These are phyloP conservation scores for Curvularia sp. DNA, from an alignment of 2,329 filamentous ascomycete genomes.

Conservation along the genomic window DNA sequence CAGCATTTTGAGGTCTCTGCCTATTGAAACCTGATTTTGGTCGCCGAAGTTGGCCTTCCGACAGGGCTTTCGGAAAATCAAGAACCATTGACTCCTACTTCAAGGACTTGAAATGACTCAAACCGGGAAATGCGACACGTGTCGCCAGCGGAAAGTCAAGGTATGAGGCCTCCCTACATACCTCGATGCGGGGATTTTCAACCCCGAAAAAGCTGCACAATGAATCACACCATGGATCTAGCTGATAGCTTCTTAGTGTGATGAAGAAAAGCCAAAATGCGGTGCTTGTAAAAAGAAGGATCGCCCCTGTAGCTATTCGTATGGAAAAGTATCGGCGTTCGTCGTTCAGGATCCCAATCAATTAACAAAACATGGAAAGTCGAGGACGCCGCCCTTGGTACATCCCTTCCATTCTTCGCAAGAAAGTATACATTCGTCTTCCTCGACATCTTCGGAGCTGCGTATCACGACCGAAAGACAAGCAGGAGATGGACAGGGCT, in stretches of 20 bases:
- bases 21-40: not conserved
- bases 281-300: conserved; percentile 39
- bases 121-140: conserved; percentile 43
- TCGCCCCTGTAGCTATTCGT: conserved; percentile 37
- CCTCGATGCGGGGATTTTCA: not conserved
- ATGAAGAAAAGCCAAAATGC: conserved; percentile 40
- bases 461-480: conserved; percentile 29
- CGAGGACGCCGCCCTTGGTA: conserved; percentile 22
- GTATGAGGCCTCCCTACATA: conserved; percentile 13
- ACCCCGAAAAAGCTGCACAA: too few relatives aligned
- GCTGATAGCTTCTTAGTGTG: conserved; percentile 32
- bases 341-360: conserved; percentile 40
- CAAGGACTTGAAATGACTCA: conserved; percentile 30
- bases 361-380: conserved; percentile 40
- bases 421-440: not conserved
- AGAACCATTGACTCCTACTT: not conserved
- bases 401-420: conserved; percentile 20
- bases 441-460: conserved; percentile 19
- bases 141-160: conserved; percentile 43
- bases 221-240: not conserved
- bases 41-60: not conserved
- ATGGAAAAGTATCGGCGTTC: conserved; percentile 36
- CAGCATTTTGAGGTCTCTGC: not conserved
- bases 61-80: not conserved
- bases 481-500: conserved; percentile 33